Evolutionary conservation across 139 green algal species (phyloP).

Genomic region (Chlorella sorokiniana): DNA sequence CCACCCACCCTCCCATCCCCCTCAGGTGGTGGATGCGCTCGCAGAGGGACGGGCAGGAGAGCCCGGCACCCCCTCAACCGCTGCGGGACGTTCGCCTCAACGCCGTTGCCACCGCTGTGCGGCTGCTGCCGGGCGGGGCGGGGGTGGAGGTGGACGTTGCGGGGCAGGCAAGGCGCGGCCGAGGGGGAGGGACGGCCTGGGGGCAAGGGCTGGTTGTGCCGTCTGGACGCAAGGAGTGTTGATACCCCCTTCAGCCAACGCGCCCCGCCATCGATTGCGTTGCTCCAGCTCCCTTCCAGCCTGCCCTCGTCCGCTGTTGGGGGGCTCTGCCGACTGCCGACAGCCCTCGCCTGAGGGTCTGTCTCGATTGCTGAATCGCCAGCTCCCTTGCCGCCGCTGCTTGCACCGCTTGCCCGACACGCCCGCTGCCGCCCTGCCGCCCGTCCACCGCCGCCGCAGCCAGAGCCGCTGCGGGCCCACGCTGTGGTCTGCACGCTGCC

Average conservation of each 20-base stretch:
- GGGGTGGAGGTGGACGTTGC: constrained; percentile 18
- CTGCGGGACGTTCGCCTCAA: constrained; percentile 12
- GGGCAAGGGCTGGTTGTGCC: too few species aligned
- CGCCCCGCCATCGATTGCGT: too few species aligned
- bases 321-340: too few species aligned
- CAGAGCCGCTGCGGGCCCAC: constrained; percentile 1
- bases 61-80: not conserved
- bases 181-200: too few species aligned
- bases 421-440: not conserved
- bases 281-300: too few species aligned
- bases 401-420: not conserved
- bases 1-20: not conserved
- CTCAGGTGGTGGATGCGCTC: constrained; percentile 31
- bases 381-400: too few species aligned
- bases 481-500: constrained; percentile 43
- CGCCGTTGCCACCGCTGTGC: constrained; percentile 3
- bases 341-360: too few species aligned
- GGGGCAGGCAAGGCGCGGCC: too few species aligned
- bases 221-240: too few species aligned
- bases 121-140: constrained; percentile 24
- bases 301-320: too few species aligned
- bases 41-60: not conserved
- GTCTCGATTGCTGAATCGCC: too few species aligned
- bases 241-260: too few species aligned
- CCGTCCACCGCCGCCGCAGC: not conserved